phyloP scores from a whole-genome alignment of 2,329 filamentous ascomycete species.

The Pestalotiopsis sp. region DNA sequence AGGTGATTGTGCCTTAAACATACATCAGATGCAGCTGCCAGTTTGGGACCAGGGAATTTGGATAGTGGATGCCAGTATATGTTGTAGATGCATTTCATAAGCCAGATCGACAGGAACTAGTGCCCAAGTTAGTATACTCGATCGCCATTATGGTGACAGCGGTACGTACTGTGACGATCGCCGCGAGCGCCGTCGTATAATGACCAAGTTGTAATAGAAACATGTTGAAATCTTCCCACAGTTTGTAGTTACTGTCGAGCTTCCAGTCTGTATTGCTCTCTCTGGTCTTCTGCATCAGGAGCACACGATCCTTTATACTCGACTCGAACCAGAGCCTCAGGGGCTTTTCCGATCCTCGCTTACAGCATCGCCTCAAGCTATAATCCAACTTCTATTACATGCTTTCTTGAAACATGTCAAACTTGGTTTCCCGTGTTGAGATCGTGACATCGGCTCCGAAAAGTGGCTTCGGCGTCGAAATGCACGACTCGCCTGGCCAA shows the following conservation, averaged over 20 bases:
- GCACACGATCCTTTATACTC: neutral
- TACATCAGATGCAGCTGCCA: constrained; percentile 1
- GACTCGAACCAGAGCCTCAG: neutral
- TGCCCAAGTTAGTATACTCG: neutral
- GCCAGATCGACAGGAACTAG: neutral
- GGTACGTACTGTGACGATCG: neutral
- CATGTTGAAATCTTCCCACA: neutral
- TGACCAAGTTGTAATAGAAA: neutral
- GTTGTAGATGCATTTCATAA: neutral
- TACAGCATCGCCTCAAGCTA: neutral
- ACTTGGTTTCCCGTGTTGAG: neutral
- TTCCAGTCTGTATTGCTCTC: neutral
- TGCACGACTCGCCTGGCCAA: neutral
- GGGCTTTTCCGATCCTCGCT: neutral
- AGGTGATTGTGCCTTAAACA: neutral
- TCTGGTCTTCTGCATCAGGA: neutral
- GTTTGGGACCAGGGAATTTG: neutral
- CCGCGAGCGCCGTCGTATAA: neutral
- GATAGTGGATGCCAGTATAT: constrained; percentile 5
- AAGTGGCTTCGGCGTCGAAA: neutral
- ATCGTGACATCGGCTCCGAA: neutral
- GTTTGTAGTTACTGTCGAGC: neutral
- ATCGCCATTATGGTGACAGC: neutral
- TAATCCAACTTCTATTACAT: neutral
- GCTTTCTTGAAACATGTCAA: neutral